Percentiles rank a stretch among this genome's conserved stretches.
Conservation (phyloP, 2,329 filamentous ascomycete genomes). For the Aspergillus sp. region DNA sequence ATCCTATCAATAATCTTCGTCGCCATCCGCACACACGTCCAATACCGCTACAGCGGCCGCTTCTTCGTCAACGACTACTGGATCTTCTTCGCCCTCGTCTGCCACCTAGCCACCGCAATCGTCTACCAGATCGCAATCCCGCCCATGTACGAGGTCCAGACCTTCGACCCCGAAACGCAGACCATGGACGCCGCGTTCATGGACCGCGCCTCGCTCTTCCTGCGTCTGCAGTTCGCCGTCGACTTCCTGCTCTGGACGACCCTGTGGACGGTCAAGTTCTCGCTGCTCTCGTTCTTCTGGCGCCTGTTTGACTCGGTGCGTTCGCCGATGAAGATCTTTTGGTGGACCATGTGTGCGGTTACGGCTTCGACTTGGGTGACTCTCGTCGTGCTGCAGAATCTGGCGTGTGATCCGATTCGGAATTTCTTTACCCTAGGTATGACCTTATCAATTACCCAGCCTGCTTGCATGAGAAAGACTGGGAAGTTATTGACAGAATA, state of each 20-base stretch:
- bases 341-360: conserved; percentile 2
- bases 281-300: conserved; percentile 4
- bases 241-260: conserved; percentile 7
- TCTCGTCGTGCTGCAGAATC: neutral
- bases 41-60: neutral
- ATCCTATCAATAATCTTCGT: neutral
- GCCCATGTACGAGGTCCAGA: conserved; percentile 3
- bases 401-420: conserved; percentile 1
- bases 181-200: neutral
- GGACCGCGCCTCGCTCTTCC: neutral
- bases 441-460: neutral
- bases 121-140: conserved; percentile 5
- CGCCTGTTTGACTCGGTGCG: conserved; percentile 4
- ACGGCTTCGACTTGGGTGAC: conserved; percentile 3
- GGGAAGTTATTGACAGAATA: neutral
- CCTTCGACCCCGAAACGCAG: neutral
- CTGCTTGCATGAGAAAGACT: neutral
- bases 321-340: neutral
- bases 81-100: conserved; percentile 1
- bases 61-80: conserved; percentile 3
- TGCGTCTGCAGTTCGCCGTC: neutral
- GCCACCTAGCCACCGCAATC: conserved; percentile 1
- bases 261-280: conserved; percentile 4
- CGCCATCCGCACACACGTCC: conserved; percentile 2
- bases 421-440: conserved; percentile 3